Evolutionary conservation across 768 basidiomycete genomes (phyloP), one percentile per base, ranked within the genome.

Genomic region (Russula foetens): DNA sequence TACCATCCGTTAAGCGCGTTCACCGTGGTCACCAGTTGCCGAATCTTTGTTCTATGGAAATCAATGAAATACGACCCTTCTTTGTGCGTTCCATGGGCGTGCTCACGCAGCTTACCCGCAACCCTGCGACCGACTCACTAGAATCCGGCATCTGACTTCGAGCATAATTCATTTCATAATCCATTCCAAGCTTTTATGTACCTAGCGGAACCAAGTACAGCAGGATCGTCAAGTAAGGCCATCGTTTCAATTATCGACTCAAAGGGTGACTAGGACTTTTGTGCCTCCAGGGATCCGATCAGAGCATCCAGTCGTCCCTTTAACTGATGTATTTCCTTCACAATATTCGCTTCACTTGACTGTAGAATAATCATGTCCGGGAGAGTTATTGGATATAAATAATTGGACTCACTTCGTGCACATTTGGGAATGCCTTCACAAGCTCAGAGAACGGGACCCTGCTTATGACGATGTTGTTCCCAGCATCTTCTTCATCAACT

Each of bases 51-150:
- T 84, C 90, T 1, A 87, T 95, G 86, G 93, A 97, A 72, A 90
- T 97, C 73, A 92, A 93, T 74, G 94, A 96, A 70, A 88, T 96
- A 66, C 81, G 92, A 39, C 91, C 93, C 2, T 90, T 91, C 76
- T 94, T 95, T 68, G 77, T 88, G 35, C 84, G 84, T 64, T 82
- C 91, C 0, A 93, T 94, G 90, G 78, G 80, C 59, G 72, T 89
- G 46, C 73, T 92, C 46, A 83, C 79, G 0, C 83, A 86, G 62
- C 76, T 92, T 11, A 72, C 67, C 15, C 68, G 67, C 24, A 68
- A 71, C 39, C 67, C 70, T 12, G 41, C 21, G 33, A 45, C 50
- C 19, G 51, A 53, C 50, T 44, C 64, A 35, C 61, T 35, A 53
- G 24, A 43, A 43, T 24, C 46, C 17, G 56, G 45, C 19, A 26